Percentiles rank a stretch among this genome's conserved stretches.
Conservation (phyloP, 2,329 filamentous ascomycete genomes). For the Ophidiomyces ophidiicola region DNA sequence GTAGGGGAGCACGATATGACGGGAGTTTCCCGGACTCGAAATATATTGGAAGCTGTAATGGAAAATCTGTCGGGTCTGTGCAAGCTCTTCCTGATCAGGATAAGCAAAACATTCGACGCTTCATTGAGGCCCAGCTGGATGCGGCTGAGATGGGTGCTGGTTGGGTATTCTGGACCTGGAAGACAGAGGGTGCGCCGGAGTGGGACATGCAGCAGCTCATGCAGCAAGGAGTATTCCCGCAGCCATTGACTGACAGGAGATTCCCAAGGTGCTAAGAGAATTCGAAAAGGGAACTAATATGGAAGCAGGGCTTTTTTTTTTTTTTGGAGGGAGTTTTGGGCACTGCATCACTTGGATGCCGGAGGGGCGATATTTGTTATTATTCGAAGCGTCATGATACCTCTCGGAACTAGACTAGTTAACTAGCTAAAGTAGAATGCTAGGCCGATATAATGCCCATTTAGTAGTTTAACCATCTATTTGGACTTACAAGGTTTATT, state of each 20-base stretch:
- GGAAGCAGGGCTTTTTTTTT: slow-evolving; percentile 1
- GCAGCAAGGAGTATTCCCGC: slow-evolving; percentile 38
- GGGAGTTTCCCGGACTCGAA: slow-evolving; percentile 39
- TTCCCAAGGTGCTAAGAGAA: slow-evolving; percentile 19
- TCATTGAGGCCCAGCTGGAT: slow-evolving; percentile 37
- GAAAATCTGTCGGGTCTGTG: slow-evolving; percentile 40
- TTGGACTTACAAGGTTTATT: no score
- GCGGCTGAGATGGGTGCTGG: slow-evolving; percentile 33
- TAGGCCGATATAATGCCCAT: no score
- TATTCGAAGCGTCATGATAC: no score
- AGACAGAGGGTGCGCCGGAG: slow-evolving; percentile 38
- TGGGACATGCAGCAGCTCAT: slow-evolving; percentile 38
- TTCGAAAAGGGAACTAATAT: slow-evolving; percentile 23
- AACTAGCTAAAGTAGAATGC: no score
- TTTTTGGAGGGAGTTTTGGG: no score
- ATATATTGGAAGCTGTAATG: slow-evolving; percentile 40
- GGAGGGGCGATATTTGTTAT: no score
- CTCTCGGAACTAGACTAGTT: no score
- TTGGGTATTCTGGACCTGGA: slow-evolving; percentile 42
- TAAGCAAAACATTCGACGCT: slow-evolving; percentile 30
- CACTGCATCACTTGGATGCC: no score
- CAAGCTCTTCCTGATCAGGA: slow-evolving; percentile 27
- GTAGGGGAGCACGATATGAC: slow-evolving; percentile 47
- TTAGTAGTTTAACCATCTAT: no score
- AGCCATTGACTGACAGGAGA: slow-evolving; percentile 26